These are phyloP conservation scores for Saururus chinensis DNA, from an alignment of 164 flowering plant genomes.

Conservation along the genomic window DNA sequence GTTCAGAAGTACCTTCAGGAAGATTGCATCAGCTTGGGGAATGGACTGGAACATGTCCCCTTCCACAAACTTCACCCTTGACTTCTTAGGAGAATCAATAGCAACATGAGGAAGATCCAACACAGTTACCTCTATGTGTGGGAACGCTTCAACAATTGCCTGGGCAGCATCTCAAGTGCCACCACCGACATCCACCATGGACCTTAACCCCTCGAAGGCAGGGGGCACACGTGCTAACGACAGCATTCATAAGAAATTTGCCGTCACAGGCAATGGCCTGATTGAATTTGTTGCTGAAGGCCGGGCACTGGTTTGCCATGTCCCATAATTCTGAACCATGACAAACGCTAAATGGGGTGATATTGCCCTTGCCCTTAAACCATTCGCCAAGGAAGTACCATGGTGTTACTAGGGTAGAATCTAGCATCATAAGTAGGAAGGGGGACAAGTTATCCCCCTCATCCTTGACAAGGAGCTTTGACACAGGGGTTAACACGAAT, in stretches of 20 bases:
- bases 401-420: too few species aligned
- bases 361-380: not conserved
- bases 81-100: too few species aligned
- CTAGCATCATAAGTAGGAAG: too few species aligned
- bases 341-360: constrained; percentile 1
- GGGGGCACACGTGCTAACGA: not conserved
- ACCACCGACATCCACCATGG: constrained; percentile 1
- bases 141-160: constrained; percentile 23
- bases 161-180: constrained; percentile 14
- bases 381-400: too few species aligned
- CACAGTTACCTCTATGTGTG: constrained; percentile 16
- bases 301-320: not conserved
- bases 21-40: constrained; percentile 17
- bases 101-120: too few species aligned
- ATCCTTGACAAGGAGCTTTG: too few species aligned
- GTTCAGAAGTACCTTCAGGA: not conserved
- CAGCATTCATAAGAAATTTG: not conserved
- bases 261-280: constrained; percentile 43
- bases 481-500: too few species aligned
- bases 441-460: too few species aligned
- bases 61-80: too few species aligned
- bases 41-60: constrained; percentile 25
- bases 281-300: constrained; percentile 4
- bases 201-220: not conserved
- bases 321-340: constrained; percentile 19